Base-by-base conservation (phyloP, 768 basidiomycete genomes). In the Glaciozyma martinii region DNA sequence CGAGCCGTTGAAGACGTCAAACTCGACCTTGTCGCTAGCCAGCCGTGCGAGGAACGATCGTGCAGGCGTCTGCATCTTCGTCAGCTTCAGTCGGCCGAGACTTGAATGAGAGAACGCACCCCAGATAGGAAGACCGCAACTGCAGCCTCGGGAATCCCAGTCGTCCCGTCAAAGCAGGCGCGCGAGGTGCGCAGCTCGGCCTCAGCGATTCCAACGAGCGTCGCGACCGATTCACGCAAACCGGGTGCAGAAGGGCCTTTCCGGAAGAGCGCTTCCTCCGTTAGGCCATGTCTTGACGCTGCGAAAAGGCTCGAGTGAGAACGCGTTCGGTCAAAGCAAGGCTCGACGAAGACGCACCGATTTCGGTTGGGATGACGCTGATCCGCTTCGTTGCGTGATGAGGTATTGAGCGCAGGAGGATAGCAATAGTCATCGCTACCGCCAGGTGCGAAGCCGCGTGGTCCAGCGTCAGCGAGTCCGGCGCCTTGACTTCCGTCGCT, bases 361-460 rank as follows among this genome's bases (percentile, higher is more conserved):
- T 59, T 37, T 66, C 68, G n/a, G 65, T 59, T 5, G 68, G 68
- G 21, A 70, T 66, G 33, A 70, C 62, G 56, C 49, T 70, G 25
- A 61, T 56, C 18, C 65, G 59, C 32, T 59, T 63, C 2, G 52
- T 21, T 0, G 65, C 65, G 25, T 70, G 68, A 42, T 64, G 61
- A 13, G 68, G 68, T 21, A 70, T 70, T 12, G 65, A 66, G 1
- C 68, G 49, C 6, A 70, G 32, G 1, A 70, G 62, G 10, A 65
- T 66, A 18, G 62, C 54, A 37, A 66, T 70, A 3, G 68, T 70
- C 8, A 52, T 29, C 21, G 66, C 65, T 9, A 70, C 68, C 0
- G 65, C 68, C 19, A 70, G 40, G 40, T 70, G 68, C 13, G 60
- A 61, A 21, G 68, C 68, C 7, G 68, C 68, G 23, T 70, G 68